Evolutionary conservation across 768 basidiomycete genomes (phyloP).

Genomic region (Xerocomus brunneocitrinus): DNA sequence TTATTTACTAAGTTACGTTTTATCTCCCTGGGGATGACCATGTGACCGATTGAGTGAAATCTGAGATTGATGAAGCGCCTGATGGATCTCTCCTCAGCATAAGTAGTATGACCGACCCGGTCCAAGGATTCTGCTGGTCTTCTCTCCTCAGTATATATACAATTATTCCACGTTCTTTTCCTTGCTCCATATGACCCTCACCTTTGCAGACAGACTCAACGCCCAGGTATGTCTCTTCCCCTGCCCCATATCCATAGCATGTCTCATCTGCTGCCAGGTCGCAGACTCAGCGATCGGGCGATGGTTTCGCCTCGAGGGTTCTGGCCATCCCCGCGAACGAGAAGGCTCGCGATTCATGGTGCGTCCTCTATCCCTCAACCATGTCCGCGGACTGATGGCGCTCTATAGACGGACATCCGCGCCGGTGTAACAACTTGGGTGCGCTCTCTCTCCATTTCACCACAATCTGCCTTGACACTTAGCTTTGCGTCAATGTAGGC

Average conservation of each 20-base stretch:
- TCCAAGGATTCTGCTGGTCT: not conserved
- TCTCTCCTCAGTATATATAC: constrained; percentile 22
- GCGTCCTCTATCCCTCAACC: constrained; percentile 12
- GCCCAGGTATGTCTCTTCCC: constrained; percentile 30
- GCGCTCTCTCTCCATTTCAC: constrained; percentile 21
- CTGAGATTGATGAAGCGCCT: constrained; percentile 19
- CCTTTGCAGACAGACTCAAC: constrained; percentile 39
- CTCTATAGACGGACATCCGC: constrained; percentile 62
- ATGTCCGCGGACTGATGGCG: constrained; percentile 6
- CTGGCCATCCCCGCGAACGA: constrained; percentile 59
- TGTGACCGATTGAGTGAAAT: constrained; percentile 12
- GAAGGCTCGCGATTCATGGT: constrained; percentile 60
- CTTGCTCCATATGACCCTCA: constrained; percentile 32
- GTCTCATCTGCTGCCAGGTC: constrained; percentile 24
- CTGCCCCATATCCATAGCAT: not conserved
- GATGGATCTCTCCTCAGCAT: constrained; percentile 11
- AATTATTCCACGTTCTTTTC: constrained; percentile 15
- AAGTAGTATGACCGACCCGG: constrained; percentile 7
- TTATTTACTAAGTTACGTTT: constrained; percentile 10
- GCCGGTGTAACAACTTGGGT: constrained; percentile 83
- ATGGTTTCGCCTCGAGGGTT: constrained; percentile 73
- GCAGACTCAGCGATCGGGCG: constrained; percentile 45
- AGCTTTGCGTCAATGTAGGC: constrained; percentile 38
- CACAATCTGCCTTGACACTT: constrained; percentile 2
- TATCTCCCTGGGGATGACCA: constrained; percentile 22